Conservation (phyloP, 306 rosid species). For the Pachyrhizus erosus region DNA sequence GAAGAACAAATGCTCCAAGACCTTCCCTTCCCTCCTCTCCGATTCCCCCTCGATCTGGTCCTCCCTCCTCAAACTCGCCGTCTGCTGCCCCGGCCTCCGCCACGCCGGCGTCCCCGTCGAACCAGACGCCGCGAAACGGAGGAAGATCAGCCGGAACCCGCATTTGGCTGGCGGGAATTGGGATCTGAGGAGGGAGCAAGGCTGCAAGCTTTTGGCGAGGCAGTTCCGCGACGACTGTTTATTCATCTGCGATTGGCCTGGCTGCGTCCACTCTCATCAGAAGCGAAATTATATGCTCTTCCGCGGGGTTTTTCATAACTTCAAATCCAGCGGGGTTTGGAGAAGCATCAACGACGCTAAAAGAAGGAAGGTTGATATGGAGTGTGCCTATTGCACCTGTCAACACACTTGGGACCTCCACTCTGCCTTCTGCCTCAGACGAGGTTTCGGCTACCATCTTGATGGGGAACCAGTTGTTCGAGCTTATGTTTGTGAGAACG, state of each 20-base stretch:
- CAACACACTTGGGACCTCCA: conserved; percentile 77
- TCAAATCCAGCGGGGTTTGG: conserved; percentile 71
- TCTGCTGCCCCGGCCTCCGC: conserved; percentile 86
- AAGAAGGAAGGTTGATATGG: conserved; percentile 56
- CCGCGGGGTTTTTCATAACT: conserved; percentile 75
- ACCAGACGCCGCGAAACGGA: neutral
- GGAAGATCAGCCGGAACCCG: neutral
- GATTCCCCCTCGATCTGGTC: conserved; percentile 52
- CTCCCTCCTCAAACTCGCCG: conserved; percentile 70
- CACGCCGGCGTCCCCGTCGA: conserved; percentile 63
- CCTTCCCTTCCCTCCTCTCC: conserved; percentile 61
- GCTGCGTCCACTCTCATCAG: conserved; percentile 78
- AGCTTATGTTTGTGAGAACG: conserved; percentile 89
- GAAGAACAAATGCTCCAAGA: conserved; percentile 57
- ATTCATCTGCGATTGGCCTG: conserved; percentile 84
- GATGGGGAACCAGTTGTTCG: conserved; percentile 93
- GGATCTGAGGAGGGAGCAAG: conserved; percentile 75
- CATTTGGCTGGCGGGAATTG: conserved; percentile 76
- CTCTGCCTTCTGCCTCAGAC: conserved; percentile 77
- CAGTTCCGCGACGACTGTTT: conserved; percentile 78
- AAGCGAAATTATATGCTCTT: conserved; percentile 77
- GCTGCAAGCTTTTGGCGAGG: conserved; percentile 72
- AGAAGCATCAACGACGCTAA: conserved; percentile 66
- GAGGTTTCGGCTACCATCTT: conserved; percentile 72
- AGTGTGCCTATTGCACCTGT: conserved; percentile 71